Percentiles rank a stretch among this genome's conserved stretches.
These are phyloP conservation scores for Ramularia collo-cygni DNA, from an alignment of 2,329 filamentous ascomycete genomes.

Conservation along the genomic window DNA sequence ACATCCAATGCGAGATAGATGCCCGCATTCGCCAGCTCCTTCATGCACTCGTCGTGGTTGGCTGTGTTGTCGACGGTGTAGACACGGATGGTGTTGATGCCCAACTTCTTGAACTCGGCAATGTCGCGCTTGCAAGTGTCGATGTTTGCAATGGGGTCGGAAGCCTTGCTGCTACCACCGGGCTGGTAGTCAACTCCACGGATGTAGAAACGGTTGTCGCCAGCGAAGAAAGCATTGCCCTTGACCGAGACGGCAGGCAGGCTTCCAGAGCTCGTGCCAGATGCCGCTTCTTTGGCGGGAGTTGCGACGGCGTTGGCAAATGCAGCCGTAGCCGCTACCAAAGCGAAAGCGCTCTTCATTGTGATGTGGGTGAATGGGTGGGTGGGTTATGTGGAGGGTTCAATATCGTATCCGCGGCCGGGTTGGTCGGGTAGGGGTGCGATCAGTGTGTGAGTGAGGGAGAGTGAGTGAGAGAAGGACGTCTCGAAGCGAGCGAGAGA, in stretches of 20 bases:
- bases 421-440: too few species aligned
- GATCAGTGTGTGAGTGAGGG: too few species aligned
- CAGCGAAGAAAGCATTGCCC: constrained; percentile 61
- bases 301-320: constrained; percentile 40
- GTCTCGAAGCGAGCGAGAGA: constrained; percentile 5
- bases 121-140: constrained; percentile 72
- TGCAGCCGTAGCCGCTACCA: constrained; percentile 42
- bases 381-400: constrained; percentile 4
- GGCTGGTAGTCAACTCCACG: constrained; percentile 50
- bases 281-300: constrained; percentile 31
- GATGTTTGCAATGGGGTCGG: constrained; percentile 69
- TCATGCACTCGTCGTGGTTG: constrained; percentile 82
- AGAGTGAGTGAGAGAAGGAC: constrained; percentile 2
- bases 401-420: too few species aligned
- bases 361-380: constrained; percentile 18
- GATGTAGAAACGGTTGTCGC: constrained; percentile 54
- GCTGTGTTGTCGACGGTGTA: constrained; percentile 86
- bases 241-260: constrained; percentile 54
- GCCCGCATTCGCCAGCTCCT: constrained; percentile 67
- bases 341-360: constrained; percentile 48
- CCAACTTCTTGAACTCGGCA: constrained; percentile 71
- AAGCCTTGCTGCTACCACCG: constrained; percentile 54
- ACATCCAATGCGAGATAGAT: constrained; percentile 91
- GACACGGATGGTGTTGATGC: constrained; percentile 85
- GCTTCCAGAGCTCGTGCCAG: constrained; percentile 37